Base-by-base conservation (phyloP, 2,329 filamentous ascomycete species). In the Aspergillus brasiliensis region DNA sequence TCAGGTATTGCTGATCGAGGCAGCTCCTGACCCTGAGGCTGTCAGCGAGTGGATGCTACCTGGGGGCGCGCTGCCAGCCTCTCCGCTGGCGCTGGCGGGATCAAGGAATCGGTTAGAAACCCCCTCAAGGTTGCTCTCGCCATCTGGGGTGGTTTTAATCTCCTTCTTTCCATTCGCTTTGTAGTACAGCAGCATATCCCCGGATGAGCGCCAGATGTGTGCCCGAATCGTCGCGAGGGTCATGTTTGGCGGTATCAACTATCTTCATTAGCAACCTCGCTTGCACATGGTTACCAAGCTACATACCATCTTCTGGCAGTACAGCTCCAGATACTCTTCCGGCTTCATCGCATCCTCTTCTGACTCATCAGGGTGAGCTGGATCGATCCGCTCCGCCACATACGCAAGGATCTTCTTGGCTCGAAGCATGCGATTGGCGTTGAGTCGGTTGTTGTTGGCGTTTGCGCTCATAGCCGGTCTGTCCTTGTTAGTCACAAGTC, bases 361-460 rank as follows among this genome's bases (percentile, higher is more conserved):
- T 3, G 82, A 79, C 55, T 87, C 83, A 52, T 87, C 82, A 0
- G 84, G 80, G n/a, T 83, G 76, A 3, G 82, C 83, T 7, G 86
- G 83, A 68, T 98, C 94, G 59, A 99, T 94, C 57, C 93, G 86
- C 76, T 99, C 95, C 1, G 92, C 91, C 17, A 99, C 87, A 70
- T 99, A 99, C 0, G 88, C 87, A 59, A 98, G 79, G 21, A 99
- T 95, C 81, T 99, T 99, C 79, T 92, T 94, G 3, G 96, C 92
- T 49, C 95, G 86, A 53, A 99, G 83, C 95, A 99, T 98, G 57
- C 94, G 87, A 72, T 98, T 99, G 10, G 95, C 95, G 73, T 98
- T 99, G 54, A 99, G 83, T 23, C 95, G 88, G 75, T 94, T 96
- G 55, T 89, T 85, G 59, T 66, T 68, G n/a, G 65, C 68, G 13